A percentile compares a stretch with the other conserved stretches of the same genome.
Evolutionary conservation across 1,284 basidiomycete genomes (phyloP).

Genomic region (Limonomyces culmigenus): DNA sequence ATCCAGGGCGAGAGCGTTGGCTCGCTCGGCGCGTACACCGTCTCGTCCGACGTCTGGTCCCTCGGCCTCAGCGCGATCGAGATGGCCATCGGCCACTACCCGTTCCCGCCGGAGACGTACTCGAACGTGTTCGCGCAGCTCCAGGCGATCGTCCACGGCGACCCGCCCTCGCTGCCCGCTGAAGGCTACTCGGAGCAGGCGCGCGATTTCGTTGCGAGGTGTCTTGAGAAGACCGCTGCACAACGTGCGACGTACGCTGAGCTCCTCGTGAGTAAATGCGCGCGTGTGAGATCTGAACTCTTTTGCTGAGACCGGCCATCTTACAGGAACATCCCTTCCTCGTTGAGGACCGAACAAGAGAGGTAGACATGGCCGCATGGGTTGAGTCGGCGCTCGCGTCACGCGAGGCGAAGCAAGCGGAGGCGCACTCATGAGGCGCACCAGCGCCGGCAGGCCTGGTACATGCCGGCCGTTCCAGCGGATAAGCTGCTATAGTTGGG

Average conservation of each 20-base stretch:
- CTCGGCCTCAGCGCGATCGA: conserved; percentile 94
- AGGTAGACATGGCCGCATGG: conserved; percentile 78
- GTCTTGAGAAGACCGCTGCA: conserved; percentile 66
- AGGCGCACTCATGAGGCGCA: not conserved
- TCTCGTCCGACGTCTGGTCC: conserved; percentile 97
- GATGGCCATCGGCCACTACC: conserved; percentile 83
- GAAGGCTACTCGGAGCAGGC: conserved; percentile 28
- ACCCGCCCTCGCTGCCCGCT: conserved; percentile 71
- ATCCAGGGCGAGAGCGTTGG: conserved; percentile 90
- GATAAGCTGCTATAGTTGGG: too few relatives aligned
- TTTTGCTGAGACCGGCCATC: not conserved
- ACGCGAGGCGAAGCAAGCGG: conserved; percentile 12
- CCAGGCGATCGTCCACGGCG: conserved; percentile 90
- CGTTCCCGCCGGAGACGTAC: conserved; percentile 97
- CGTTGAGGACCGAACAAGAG: conserved; percentile 28
- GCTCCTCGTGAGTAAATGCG: conserved; percentile 37
- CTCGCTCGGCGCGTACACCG: conserved; percentile 81
- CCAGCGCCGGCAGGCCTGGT: not conserved
- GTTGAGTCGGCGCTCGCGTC: conserved; percentile 44
- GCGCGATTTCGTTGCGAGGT: conserved; percentile 40
- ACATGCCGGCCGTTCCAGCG: too few relatives aligned
- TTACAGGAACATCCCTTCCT: conserved; percentile 56
- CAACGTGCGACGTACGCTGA: conserved; percentile 74
- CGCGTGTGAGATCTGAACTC: conserved; percentile 1
- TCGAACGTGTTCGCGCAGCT: conserved; percentile 94